A percentile compares a stretch with the other conserved stretches of the same genome.
Evolutionary conservation across 495 filamentous ascomycete species (phyloP).

Genomic region (Geopyxis carbonaria): DNA sequence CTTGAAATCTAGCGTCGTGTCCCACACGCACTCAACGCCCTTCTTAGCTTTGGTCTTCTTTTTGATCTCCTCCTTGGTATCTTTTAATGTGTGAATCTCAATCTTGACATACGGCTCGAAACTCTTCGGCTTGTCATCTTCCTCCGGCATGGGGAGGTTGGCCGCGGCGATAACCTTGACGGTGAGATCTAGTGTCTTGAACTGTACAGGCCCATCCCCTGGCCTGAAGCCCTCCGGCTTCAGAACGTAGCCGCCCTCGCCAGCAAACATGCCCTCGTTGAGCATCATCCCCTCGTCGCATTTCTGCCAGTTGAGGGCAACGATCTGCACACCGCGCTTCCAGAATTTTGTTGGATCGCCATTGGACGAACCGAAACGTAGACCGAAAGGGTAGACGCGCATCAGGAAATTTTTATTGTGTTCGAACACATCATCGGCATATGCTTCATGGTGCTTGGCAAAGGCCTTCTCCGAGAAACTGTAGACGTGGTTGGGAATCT

Average conservation of each 20-base stretch:
- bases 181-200: constrained; percentile 34
- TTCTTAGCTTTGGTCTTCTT: constrained; percentile 24
- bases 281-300: constrained; percentile 89
- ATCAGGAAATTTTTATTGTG: constrained; percentile 77
- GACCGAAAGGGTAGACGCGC: constrained; percentile 72
- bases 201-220: constrained; percentile 9
- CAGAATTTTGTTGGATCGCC: constrained; percentile 70
- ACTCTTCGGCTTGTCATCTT: constrained; percentile 36
- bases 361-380: constrained; percentile 70
- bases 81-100: constrained; percentile 60
- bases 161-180: constrained; percentile 42
- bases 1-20: constrained; percentile 46
- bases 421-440: constrained; percentile 45
- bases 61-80: constrained; percentile 2
- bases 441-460: constrained; percentile 46
- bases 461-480: constrained; percentile 70
- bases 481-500: constrained; percentile 68
- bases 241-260: constrained; percentile 62
- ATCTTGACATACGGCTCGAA: constrained; percentile 69
- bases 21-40: constrained; percentile 25
- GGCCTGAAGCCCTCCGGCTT: constrained; percentile 58
- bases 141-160: constrained; percentile 36
- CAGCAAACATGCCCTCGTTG: constrained; percentile 80
- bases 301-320: constrained; percentile 88
- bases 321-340: constrained; percentile 78